Evolutionary conservation across 2,329 filamentous ascomycete species (phyloP).

Genomic region (Canariomyces notabilis): DNA sequence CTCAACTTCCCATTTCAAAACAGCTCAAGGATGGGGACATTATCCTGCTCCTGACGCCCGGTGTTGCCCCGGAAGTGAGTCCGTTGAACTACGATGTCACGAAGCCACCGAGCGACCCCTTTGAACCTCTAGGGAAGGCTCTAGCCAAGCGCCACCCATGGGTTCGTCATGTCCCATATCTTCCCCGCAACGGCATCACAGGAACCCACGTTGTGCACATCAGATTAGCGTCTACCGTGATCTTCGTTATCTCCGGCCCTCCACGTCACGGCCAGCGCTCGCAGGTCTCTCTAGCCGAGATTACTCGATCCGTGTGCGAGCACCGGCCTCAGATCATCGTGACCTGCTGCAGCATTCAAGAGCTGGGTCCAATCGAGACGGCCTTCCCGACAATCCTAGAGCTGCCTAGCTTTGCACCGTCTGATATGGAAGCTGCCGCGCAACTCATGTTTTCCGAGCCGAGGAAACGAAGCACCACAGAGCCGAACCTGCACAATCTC

Average conservation of each 20-base stretch:
- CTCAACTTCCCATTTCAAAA: slow-evolving; percentile 44
- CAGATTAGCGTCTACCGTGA: slow-evolving; percentile 51
- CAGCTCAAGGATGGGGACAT: slow-evolving; percentile 45
- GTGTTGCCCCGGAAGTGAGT: slow-evolving; percentile 42
- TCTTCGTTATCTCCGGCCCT: slow-evolving; percentile 56
- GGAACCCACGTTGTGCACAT: slow-evolving; percentile 59
- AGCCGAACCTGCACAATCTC: slow-evolving; percentile 29
- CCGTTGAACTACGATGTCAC: slow-evolving; percentile 34
- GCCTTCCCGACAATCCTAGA: slow-evolving; percentile 50
- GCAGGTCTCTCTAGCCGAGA: slow-evolving; percentile 48
- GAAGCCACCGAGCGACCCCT: slow-evolving; percentile 51
- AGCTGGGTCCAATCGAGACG: slow-evolving; percentile 35
- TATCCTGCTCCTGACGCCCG: slow-evolving; percentile 59
- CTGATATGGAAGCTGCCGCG: slow-evolving; percentile 46
- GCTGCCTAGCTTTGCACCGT: slow-evolving; percentile 42
- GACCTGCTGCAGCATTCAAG: slow-evolving; percentile 43
- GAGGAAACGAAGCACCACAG: slow-evolving; percentile 9
- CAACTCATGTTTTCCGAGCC: slow-evolving; percentile 45
- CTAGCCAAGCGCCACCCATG: slow-evolving; percentile 54
- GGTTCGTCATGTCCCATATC: slow-evolving; percentile 69
- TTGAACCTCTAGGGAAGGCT: slow-evolving; percentile 63
- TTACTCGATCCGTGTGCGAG: slow-evolving; percentile 40
- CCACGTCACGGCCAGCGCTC: slow-evolving; percentile 43
- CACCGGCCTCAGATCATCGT: slow-evolving; percentile 48
- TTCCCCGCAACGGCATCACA: slow-evolving; percentile 58